A percentile compares a stretch with the other conserved stretches of the same genome.
phyloP scores from a whole-genome alignment of 1,284 basidiomycete species.

The Microbotryum silenes-acaulis region DNA sequence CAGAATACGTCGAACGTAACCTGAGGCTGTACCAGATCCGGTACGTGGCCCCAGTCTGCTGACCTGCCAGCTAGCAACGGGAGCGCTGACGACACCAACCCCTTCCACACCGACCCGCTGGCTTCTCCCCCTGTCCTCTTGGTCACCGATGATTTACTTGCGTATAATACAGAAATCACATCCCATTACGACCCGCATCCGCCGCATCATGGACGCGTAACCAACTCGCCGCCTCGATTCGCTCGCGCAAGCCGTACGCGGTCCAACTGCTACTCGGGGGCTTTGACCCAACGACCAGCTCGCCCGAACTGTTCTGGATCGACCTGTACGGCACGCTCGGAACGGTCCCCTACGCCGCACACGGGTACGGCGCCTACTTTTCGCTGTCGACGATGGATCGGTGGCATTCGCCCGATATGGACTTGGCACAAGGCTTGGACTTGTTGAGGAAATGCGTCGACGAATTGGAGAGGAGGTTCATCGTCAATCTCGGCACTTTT shows the following conservation, averaged over 20 bases:
- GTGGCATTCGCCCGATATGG: conserved; percentile 74
- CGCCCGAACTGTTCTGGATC: conserved; percentile 82
- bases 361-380: conserved; percentile 93
- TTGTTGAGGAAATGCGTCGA: conserved; percentile 77
- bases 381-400: conserved; percentile 83
- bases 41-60: conserved; percentile 40
- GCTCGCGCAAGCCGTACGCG: conserved; percentile 77
- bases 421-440: conserved; percentile 74
- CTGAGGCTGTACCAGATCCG: conserved; percentile 93
- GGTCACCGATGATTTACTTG: neutral
- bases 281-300: conserved; percentile 59
- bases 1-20: conserved; percentile 93
- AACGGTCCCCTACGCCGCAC: conserved; percentile 85
- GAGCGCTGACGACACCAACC: neutral
- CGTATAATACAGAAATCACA: conserved; percentile 49
- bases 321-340: conserved; percentile 89
- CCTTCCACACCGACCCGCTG: neutral
- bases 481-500: conserved; percentile 50
- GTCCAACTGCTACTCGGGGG: conserved; percentile 92
- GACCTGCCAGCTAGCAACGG: too few species aligned
- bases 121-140: too few species aligned
- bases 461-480: conserved; percentile 77
- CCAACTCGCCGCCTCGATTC: conserved; percentile 77
- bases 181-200: conserved; percentile 78
- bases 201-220: conserved; percentile 93